Conservation (phyloP, 768 basidiomycete species). For the Russula emetica region DNA sequence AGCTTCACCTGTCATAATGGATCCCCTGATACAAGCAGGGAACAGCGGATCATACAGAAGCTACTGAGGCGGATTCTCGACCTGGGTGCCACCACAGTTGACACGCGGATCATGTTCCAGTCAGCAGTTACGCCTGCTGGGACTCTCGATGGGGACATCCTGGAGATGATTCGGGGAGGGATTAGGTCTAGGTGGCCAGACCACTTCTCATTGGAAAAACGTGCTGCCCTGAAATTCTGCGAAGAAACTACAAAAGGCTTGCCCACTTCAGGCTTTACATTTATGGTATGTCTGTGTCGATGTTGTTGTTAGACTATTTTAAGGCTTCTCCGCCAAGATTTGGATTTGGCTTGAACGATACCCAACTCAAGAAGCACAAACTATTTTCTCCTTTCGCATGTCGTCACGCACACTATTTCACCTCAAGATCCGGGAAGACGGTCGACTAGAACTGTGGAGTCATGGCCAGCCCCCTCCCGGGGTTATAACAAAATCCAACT, state of each 20-base stretch:
- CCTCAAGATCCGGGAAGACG: constrained; percentile 50
- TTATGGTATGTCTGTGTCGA: constrained; percentile 47
- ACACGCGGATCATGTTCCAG: constrained; percentile 63
- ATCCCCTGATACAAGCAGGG: constrained; percentile 39
- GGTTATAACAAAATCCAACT: constrained; percentile 43
- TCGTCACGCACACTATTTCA: constrained; percentile 38
- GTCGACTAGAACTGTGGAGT: constrained; percentile 49
- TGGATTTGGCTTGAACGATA: constrained; percentile 50
- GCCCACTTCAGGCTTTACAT: constrained; percentile 62
- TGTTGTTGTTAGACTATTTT: constrained; percentile 27
- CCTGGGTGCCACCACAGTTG: constrained; percentile 63
- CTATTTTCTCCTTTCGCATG: constrained; percentile 38
- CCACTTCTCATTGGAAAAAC: constrained; percentile 65
- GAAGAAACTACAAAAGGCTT: constrained; percentile 51
- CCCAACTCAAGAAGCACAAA: constrained; percentile 35
- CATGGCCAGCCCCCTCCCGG: constrained; percentile 39
- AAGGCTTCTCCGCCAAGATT: constrained; percentile 35
- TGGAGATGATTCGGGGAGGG: constrained; percentile 65
- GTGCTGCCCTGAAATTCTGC: constrained; percentile 47
- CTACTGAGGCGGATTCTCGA: constrained; percentile 66
- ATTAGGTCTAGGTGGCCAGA: constrained; percentile 76
- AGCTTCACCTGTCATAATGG: constrained; percentile 39
- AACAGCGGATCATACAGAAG: constrained; percentile 55
- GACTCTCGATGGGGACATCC: constrained; percentile 54
- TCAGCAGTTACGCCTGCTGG: constrained; percentile 47